Percentiles rank a stretch among this genome's conserved stretches.
phyloP scores from a whole-genome alignment of 2,329 filamentous ascomycete species.

The Colletotrichum gloeosporioides region DNA sequence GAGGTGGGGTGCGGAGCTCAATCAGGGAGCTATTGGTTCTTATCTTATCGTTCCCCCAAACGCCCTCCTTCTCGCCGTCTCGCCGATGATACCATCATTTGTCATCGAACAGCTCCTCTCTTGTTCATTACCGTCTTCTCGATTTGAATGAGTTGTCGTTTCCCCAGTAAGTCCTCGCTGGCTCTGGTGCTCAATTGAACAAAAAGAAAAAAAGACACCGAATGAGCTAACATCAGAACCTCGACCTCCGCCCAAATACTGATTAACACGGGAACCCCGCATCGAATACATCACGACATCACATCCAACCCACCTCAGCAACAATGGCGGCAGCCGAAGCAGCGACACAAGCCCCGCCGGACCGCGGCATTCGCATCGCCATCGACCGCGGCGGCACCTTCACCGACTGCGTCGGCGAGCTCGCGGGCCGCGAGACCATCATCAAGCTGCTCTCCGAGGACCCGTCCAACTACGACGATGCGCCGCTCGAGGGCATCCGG shows the following conservation, averaged over 20 bases:
- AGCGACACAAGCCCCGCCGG: conserved; percentile 22
- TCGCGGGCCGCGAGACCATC: conserved; percentile 78
- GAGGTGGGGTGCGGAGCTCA: conserved; percentile 17
- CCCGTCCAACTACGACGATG: conserved; percentile 88
- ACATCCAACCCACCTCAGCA: background rate
- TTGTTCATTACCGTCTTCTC: background rate
- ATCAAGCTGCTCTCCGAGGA: conserved; percentile 92
- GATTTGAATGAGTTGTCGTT: background rate
- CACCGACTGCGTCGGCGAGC: conserved; percentile 89
- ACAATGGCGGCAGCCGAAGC: conserved; percentile 38
- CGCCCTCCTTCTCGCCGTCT: background rate
- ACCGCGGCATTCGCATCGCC: conserved; percentile 74
- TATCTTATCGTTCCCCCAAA: conserved; percentile 7
- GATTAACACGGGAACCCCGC: background rate
- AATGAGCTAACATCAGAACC: background rate
- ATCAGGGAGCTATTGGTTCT: background rate
- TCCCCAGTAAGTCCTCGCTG: background rate
- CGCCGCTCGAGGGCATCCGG: conserved; percentile 88
- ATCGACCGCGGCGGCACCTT: conserved; percentile 88
- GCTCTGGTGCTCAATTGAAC: background rate
- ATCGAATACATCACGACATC: background rate
- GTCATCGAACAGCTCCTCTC: background rate
- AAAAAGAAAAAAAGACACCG: background rate
- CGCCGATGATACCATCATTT: background rate
- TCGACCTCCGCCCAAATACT: background rate